phyloP scores from a whole-genome alignment of 306 rosid species.

The Medicago arabica region DNA sequence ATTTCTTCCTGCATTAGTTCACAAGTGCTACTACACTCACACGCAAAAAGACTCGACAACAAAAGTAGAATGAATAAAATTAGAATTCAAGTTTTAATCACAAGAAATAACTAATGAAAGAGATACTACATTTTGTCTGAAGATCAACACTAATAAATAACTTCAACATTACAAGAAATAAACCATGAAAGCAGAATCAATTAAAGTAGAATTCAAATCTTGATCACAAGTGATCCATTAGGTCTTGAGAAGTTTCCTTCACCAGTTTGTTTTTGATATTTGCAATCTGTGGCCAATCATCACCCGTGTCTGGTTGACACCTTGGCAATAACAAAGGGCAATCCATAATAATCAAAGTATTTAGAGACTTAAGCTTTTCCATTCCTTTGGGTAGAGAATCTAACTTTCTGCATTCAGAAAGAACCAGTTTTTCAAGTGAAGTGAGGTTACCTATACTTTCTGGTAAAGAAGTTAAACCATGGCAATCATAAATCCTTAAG shows the following conservation, averaged over 20 bases:
- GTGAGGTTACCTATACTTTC: background rate
- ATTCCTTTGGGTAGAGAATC: conserved; percentile 19
- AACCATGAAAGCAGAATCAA: too few species aligned
- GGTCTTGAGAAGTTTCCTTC: background rate
- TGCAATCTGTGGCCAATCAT: conserved; percentile 41
- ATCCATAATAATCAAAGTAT: background rate
- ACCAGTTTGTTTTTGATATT: background rate
- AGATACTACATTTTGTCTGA: too few species aligned
- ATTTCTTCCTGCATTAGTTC: too few species aligned
- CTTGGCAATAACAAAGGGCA: conserved; percentile 32
- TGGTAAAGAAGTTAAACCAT: background rate
- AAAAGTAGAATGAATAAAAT: too few species aligned
- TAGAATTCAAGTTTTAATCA: too few species aligned
- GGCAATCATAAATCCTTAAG: background rate
- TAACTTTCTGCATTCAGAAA: background rate
- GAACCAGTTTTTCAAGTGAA: background rate
- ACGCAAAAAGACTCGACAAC: too few species aligned
- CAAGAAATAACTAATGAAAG: too few species aligned
- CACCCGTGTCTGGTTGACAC: conserved; percentile 35
- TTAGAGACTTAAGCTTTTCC: background rate
- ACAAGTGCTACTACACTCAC: too few species aligned
- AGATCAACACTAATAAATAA: too few species aligned
- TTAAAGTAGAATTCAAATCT: too few species aligned
- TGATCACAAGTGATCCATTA: background rate
- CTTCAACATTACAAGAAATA: too few species aligned